Conservation (phyloP, 495 filamentous ascomycete genomes). For the Neurospora sp. region DNA sequence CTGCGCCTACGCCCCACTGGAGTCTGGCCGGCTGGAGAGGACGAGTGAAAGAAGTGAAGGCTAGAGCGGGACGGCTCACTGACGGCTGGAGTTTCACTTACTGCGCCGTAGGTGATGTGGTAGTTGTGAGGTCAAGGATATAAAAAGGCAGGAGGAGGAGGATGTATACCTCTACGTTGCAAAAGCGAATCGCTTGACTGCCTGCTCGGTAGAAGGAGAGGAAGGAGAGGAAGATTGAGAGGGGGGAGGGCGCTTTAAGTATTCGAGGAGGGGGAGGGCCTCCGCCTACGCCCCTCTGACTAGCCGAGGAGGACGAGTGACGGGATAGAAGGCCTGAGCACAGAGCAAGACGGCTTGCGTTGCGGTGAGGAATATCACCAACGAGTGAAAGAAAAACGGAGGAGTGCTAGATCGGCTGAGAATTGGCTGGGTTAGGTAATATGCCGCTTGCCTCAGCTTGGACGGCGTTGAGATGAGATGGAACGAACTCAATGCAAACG, state of each 20-base stretch:
- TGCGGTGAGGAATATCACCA: not conserved
- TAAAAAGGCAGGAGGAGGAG: not conserved
- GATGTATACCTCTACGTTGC: not conserved
- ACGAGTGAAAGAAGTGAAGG: not conserved
- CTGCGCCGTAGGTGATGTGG: not conserved
- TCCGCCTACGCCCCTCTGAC: not conserved
- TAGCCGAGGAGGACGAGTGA: not conserved
- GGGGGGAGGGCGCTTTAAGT: not conserved
- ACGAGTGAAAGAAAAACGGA: not conserved
- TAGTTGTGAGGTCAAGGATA: not conserved
- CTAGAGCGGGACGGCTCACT: not conserved
- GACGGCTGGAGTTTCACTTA: not conserved
- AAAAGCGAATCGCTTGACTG: not conserved
- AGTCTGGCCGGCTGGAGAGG: not conserved
- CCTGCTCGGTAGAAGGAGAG: not conserved
- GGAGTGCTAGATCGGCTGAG: not conserved
- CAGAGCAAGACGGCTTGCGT: not conserved
- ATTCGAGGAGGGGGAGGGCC: not conserved
- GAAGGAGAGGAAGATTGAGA: not conserved
- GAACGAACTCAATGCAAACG: not conserved
- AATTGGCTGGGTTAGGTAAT: not conserved
- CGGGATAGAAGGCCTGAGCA: not conserved
- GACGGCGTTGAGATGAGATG: not conserved
- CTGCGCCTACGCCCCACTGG: not conserved
- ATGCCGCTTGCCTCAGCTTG: not conserved